Conservation (phyloP, 768 basidiomycete genomes). For the Pulveroboletus sp. region DNA sequence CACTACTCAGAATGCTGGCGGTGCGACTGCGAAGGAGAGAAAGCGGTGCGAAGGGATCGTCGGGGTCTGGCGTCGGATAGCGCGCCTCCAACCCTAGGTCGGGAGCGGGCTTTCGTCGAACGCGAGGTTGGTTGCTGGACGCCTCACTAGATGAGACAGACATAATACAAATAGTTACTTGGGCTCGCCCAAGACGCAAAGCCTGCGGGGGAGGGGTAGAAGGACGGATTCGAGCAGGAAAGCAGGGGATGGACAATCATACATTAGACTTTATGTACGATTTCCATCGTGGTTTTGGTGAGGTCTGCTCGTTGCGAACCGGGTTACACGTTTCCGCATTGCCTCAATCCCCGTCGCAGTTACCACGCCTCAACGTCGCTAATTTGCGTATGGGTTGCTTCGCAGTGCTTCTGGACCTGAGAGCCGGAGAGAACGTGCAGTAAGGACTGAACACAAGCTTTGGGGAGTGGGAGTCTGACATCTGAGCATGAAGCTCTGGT, state of each 20-base stretch:
- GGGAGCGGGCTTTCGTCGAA: constrained; percentile 55
- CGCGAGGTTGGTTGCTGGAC: constrained; percentile 20
- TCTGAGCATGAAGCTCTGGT: not conserved
- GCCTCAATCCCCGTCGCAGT: constrained; percentile 29
- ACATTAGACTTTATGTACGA: constrained; percentile 27
- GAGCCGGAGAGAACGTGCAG: not conserved
- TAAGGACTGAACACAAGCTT: not conserved
- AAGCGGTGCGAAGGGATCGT: constrained; percentile 67
- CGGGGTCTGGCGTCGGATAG: constrained; percentile 65
- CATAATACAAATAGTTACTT: constrained; percentile 27
- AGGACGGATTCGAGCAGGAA: constrained; percentile 16
- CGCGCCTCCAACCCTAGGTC: constrained; percentile 44
- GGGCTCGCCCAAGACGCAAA: constrained; percentile 8
- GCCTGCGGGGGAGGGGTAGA: constrained; percentile 10
- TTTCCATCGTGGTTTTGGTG: constrained; percentile 33
- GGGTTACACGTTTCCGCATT: constrained; percentile 26
- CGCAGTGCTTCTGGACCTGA: constrained; percentile 18
- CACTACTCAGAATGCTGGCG: constrained; percentile 36
- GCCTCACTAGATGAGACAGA: constrained; percentile 27
- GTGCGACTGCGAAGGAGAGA: constrained; percentile 59
- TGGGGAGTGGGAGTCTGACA: not conserved
- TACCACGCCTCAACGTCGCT: constrained; percentile 28
- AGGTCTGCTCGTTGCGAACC: constrained; percentile 20
- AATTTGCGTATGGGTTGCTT: constrained; percentile 10
- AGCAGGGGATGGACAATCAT: constrained; percentile 8